Conservation (phyloP, 2,329 filamentous ascomycete genomes). For the Didymellaceae sp. region DNA sequence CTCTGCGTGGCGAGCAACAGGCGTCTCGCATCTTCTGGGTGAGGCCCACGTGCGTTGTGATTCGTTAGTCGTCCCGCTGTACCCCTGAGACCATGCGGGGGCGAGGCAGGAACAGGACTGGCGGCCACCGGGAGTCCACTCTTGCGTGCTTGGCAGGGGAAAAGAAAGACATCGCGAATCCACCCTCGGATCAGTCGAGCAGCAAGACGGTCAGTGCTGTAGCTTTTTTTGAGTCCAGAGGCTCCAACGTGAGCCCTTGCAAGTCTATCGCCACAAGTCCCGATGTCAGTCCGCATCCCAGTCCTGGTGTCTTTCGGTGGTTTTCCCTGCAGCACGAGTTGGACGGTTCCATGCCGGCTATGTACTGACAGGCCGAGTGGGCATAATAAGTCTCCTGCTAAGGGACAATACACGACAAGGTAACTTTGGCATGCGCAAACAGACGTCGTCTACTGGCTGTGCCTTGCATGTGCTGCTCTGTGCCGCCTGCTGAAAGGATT, state of each 20-base stretch:
- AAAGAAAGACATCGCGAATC: conserved; percentile 16
- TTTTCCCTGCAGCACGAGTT: conserved; percentile 8
- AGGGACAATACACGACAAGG: conserved; percentile 9
- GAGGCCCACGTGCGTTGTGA: conserved; percentile 25
- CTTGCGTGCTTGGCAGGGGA: conserved; percentile 43
- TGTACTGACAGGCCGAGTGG: conserved; percentile 1
- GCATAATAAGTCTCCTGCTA: conserved; percentile 5
- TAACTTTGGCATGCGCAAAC: conserved; percentile 2
- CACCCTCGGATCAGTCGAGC: conserved; percentile 12
- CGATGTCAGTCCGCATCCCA: conserved; percentile 5
- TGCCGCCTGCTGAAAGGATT: conserved; percentile 17
- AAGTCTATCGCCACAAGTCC: conserved; percentile 13
- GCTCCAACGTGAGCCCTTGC: conserved; percentile 3
- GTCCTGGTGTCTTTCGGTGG: conserved; percentile 4
- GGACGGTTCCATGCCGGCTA: conserved; percentile 2
- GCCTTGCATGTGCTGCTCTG: conserved; percentile 8
- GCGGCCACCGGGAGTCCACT: conserved; percentile 25
- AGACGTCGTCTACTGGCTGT: conserved; percentile 10
- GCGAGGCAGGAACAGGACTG: conserved; percentile 36
- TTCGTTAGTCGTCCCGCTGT: conserved; percentile 28
- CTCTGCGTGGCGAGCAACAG: conserved; percentile 18
- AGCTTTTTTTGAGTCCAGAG: conserved; percentile 11
- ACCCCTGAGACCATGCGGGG: conserved; percentile 34
- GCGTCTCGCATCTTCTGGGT: conserved; percentile 17
- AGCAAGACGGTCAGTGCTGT: conserved; percentile 14